phyloP scores from a whole-genome alignment of 805 yeast genomes.

The Candida nonsorbophila region DNA sequence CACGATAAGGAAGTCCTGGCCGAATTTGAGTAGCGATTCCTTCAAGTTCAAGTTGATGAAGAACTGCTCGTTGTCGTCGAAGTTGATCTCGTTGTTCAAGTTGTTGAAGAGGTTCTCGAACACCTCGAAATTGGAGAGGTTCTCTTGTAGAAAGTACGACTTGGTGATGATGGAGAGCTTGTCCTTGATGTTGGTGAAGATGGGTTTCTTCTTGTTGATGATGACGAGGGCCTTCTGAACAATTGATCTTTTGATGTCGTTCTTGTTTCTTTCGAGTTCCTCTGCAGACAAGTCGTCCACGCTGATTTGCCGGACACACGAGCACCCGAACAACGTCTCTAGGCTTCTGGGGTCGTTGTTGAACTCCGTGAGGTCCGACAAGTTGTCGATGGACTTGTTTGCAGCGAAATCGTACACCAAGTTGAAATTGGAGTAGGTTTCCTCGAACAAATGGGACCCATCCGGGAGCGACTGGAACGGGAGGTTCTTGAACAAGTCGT shows the following conservation, averaged over 20 bases:
- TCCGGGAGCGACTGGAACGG: conserved; percentile 97
- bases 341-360: conserved; percentile 34
- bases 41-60: conserved; percentile 68
- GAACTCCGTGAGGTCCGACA: conserved; percentile 26
- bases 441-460: conserved; percentile 91
- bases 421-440: conserved; percentile 88
- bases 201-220: conserved; percentile 71
- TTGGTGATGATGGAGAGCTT: conserved; percentile 85
- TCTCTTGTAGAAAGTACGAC: conserved; percentile 76
- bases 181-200: conserved; percentile 83
- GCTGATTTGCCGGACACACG: conserved; percentile 83
- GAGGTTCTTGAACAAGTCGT: conserved; percentile 69
- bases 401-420: conserved; percentile 60
- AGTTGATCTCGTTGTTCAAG: conserved; percentile 35
- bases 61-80: conserved; percentile 30
- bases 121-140: conserved; percentile 65
- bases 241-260: conserved; percentile 73
- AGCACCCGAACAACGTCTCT: conserved; percentile 85
- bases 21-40: conserved; percentile 55
- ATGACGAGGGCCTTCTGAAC: conserved; percentile 91
- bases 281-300: conserved; percentile 49
- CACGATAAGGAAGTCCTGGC: conserved; percentile 54
- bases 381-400: conserved; percentile 41
- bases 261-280: conserved; percentile 40
- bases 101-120: conserved; percentile 69